Conservation (phyloP, 2,329 filamentous ascomycete species). For the Alternaria angustiovoidea region DNA sequence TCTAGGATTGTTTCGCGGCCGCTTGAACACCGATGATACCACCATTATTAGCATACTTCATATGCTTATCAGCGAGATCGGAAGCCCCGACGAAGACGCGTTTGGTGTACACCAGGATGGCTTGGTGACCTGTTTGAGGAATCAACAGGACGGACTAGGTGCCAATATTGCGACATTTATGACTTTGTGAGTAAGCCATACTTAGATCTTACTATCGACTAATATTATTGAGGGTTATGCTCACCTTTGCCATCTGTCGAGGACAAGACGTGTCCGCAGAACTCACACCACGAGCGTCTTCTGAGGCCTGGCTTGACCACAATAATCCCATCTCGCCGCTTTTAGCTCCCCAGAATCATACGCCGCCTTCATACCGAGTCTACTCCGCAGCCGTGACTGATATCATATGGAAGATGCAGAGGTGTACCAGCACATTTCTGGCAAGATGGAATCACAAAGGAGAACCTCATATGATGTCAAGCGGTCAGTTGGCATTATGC, state of each 20-base stretch:
- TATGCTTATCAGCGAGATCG: conserved; percentile 44
- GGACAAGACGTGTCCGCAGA: conserved; percentile 28
- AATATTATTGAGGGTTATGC: conserved; percentile 27
- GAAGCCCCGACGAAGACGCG: conserved; percentile 36
- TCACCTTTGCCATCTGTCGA: conserved; percentile 35
- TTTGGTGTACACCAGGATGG: conserved; percentile 44
- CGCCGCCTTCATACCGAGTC: conserved; percentile 21
- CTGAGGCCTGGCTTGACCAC: conserved; percentile 7
- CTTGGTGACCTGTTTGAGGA: conserved; percentile 32
- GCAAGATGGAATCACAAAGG: conserved; percentile 26
- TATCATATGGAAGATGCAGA: conserved; percentile 39
- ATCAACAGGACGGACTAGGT: conserved; percentile 34
- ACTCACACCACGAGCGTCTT: conserved; percentile 20
- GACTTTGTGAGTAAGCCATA: conserved; percentile 35
- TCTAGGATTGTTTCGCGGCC: conserved; percentile 37
- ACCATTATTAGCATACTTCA: conserved; percentile 44
- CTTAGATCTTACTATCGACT: not conserved
- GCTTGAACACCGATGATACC: conserved; percentile 38
- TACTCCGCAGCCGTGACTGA: conserved; percentile 34
- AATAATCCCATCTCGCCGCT: conserved; percentile 34
- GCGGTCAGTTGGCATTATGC: conserved; percentile 23
- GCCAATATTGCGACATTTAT: conserved; percentile 33
- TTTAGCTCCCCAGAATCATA: conserved; percentile 26
- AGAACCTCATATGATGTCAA: conserved; percentile 12
- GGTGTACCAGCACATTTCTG: conserved; percentile 32